Percentiles rank a stretch among this genome's conserved stretches.
Evolutionary conservation across 2,329 filamentous ascomycete genomes (phyloP).

Genomic region (Calycina herbarum): DNA sequence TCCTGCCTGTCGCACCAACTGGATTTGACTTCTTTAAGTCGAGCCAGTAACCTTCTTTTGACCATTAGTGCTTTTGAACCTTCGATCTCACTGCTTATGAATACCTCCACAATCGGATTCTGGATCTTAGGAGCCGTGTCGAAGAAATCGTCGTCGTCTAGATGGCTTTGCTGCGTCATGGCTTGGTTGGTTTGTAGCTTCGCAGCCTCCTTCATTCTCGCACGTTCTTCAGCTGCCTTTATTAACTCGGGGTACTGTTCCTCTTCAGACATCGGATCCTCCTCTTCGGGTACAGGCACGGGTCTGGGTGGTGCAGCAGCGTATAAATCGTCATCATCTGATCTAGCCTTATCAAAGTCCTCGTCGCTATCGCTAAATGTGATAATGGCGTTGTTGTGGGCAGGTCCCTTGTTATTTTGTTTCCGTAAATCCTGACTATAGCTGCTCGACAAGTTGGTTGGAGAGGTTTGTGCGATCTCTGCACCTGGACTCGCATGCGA

Average conservation of each 20-base stretch:
- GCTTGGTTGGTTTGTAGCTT: slow-evolving; percentile 16
- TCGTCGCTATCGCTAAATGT: slow-evolving; percentile 31
- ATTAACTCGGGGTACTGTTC: slow-evolving; percentile 38
- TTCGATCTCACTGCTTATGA: slow-evolving; percentile 68
- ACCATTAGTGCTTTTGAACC: slow-evolving; percentile 61
- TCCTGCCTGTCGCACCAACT: slow-evolving; percentile 68
- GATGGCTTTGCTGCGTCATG: slow-evolving; percentile 21
- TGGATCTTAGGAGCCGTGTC: slow-evolving; percentile 17
- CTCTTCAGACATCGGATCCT: slow-evolving; percentile 22
- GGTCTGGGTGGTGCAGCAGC: slow-evolving; percentile 6
- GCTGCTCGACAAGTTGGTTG: slow-evolving; percentile 23
- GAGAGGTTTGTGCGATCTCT: slow-evolving; percentile 16
- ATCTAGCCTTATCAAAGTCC: slow-evolving; percentile 12
- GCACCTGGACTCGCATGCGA: slow-evolving; percentile 17
- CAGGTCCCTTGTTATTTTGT: slow-evolving; percentile 12
- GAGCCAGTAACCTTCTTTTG: slow-evolving; percentile 65
- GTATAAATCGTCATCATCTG: slow-evolving; percentile 20
- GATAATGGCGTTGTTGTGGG: slow-evolving; percentile 27
- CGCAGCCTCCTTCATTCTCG: slow-evolving; percentile 24
- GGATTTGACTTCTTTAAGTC: slow-evolving; percentile 64
- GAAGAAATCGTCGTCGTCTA: slow-evolving; percentile 19
- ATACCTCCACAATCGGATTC: slow-evolving; percentile 58
- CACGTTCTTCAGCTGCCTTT: slow-evolving; percentile 31
- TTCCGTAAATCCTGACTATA: slow-evolving; percentile 25
- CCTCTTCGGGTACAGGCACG: slow-evolving; percentile 21